Evolutionary conservation across 345 rosid genomes (phyloP), one percentile per base, ranked within the genome.

Genomic region (Acer yangbiense): DNA sequence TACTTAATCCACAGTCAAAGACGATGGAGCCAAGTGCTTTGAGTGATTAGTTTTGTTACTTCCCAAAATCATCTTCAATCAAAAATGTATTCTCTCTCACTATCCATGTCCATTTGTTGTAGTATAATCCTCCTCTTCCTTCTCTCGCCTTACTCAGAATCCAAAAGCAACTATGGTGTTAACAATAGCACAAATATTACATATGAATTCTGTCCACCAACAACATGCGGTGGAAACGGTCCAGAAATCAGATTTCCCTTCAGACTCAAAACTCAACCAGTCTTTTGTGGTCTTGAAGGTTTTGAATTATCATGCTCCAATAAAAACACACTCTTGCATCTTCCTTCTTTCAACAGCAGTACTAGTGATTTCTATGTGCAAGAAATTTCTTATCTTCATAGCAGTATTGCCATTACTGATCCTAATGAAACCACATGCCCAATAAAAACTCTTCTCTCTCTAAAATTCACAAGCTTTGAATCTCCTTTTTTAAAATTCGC

Each of bases 191-290:
- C 14, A 27, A 63, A 63, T 63, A 10, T 4, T 27, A 11, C 67
- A 10, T 2, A 64, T 6, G 43, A 27, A 1, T 61, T 61, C 32
- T 61, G 65, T 61, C 27, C 3, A 3, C 43, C 68, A 64, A 29
- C 43, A 29, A 64, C 0, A 64, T 64, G 68, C 68, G 9, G 20
- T 2, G 9, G 3, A 64, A 16, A 64, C 1, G 68, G 68, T 3
- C 68, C 68, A 64, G 9, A 12, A 11, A 64, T 64, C 68, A 64
- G 68, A 64, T 64, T 64, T 7, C 68, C 68, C 68, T 64, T 64
- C 39, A 64, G 68, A 23, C 41, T 11, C 7, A 64, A 25, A 10
- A 64, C 0, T 27, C 41, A 64, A 11, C 2, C 8, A 4, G 9
- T 7, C 17, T 64, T 6, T 14, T 64, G 68, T 64, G 68, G 68